Conservation (phyloP, 1,284 basidiomycete species). For the Schizopora paradoxa region DNA sequence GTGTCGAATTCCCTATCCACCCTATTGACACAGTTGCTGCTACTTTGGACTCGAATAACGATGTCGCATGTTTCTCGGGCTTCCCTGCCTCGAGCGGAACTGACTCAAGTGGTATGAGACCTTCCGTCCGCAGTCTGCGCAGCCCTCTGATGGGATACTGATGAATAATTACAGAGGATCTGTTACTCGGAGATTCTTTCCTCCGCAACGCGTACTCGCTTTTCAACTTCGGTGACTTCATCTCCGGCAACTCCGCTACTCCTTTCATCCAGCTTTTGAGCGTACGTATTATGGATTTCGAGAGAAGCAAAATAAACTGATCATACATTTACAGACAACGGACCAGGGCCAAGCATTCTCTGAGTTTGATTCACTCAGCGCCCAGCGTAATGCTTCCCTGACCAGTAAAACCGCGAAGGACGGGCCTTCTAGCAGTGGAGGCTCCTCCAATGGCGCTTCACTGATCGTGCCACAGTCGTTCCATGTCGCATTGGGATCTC, state of each 20-base stretch:
- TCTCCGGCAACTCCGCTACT: conserved; percentile 3
- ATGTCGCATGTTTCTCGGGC: conserved; percentile 13
- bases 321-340: conserved; percentile 1
- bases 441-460: no score
- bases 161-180: conserved; percentile 9
- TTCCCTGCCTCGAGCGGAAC: conserved; percentile 7
- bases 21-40: conserved; percentile 18
- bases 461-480: no score
- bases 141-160: background rate
- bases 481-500: no score
- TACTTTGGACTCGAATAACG: conserved; percentile 5
- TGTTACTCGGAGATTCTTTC: conserved; percentile 17
- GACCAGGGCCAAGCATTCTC: background rate
- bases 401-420: no score
- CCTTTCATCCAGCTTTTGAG: conserved; percentile 15
- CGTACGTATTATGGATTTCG: conserved; percentile 12
- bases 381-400: conserved; percentile 5
- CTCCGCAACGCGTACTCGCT: conserved; percentile 17
- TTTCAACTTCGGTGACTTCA: conserved; percentile 13
- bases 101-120: background rate
- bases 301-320: no score
- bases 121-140: background rate
- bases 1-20: conserved; percentile 15
- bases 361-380: conserved; percentile 4
- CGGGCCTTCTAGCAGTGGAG: no score